phyloP scores from a whole-genome alignment of 2,329 filamentous ascomycete species.

The Aspergillus unguis region DNA sequence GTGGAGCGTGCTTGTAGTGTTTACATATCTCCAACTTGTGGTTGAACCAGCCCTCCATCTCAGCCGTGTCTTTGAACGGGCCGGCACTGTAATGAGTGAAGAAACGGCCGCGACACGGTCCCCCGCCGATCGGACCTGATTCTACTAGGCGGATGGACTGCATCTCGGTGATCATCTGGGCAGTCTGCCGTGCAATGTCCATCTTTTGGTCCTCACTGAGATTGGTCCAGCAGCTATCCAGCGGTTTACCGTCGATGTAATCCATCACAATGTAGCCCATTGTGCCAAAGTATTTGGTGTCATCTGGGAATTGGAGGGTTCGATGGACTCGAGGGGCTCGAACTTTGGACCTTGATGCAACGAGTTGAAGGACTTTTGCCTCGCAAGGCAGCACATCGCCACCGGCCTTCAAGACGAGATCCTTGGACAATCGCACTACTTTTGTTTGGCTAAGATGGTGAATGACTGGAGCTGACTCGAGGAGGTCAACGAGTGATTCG shows the following conservation, averaged over 20 bases:
- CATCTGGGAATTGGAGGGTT: background rate
- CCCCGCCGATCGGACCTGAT: background rate
- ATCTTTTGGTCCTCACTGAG: background rate
- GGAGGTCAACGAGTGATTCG: background rate
- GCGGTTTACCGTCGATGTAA: background rate
- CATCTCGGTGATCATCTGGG: background rate
- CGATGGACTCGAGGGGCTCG: background rate
- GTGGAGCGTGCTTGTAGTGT: constrained; percentile 10
- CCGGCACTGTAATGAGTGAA: constrained; percentile 18
- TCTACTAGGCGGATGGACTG: background rate
- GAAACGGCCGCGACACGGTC: background rate
- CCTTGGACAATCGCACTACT: background rate
- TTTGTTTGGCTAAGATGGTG: background rate
- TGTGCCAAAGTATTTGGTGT: background rate
- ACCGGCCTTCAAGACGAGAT: background rate
- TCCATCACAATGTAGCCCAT: background rate
- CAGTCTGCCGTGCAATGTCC: background rate
- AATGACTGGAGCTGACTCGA: background rate
- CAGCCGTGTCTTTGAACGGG: constrained; percentile 15
- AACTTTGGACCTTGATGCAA: background rate
- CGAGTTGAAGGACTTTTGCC: background rate
- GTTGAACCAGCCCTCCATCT: constrained; percentile 26
- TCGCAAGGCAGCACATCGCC: background rate
- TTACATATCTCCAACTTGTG: constrained; percentile 25
- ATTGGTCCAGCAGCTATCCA: background rate